Evolutionary conservation across 257 asterid species (phyloP), one percentile per base, ranked within the genome.

Genomic region (Asclepias syriaca): DNA sequence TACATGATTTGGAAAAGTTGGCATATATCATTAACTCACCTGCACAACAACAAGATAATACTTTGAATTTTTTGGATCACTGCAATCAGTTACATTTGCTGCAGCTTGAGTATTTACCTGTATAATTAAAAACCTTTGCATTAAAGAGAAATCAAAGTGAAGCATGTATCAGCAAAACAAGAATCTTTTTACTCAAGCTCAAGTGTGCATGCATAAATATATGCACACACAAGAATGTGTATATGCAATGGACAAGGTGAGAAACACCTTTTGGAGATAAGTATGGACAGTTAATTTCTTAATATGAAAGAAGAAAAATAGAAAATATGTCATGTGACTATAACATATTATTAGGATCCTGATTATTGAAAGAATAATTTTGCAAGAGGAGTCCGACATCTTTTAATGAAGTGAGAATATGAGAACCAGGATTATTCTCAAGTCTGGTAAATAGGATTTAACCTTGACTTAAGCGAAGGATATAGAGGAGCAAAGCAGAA

Each of bases 21-120:
- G 61, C 3, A 8, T n/a, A 53, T 56, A 58, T 27, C 67, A 45
- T 10, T 3, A 56, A 61, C 72, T 61, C 69, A 95, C 99, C 98
- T 95, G 99, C 67, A 95, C 87, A 68, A 95, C 87, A 19, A 87
- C 96, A 6, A 90, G 82, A 71, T 95, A 95, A 78, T 90, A 95
- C 87, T 95, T 95, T 54, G 99, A 90, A 84, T 84, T 80, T 82
- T 87, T 84, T 59, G 87, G 87, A 73, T 88, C 87, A 74, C 84
- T 83, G 82, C 98, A 92, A 83, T 95, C 99, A 73, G 87, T 92
- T 49, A 95, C 78, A 80, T 80, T 57, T 0, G 86, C 45, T 37
- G 95, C 96, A 43, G 99, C 98, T 84, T 92, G 95, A 68, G 95
- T 95, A 80, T 92, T 95, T 55, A 90, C 98, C 99, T 91, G 76